phyloP scores from a whole-genome alignment of 2,329 filamentous ascomycete genomes.

The Alternaria brassicicola region DNA sequence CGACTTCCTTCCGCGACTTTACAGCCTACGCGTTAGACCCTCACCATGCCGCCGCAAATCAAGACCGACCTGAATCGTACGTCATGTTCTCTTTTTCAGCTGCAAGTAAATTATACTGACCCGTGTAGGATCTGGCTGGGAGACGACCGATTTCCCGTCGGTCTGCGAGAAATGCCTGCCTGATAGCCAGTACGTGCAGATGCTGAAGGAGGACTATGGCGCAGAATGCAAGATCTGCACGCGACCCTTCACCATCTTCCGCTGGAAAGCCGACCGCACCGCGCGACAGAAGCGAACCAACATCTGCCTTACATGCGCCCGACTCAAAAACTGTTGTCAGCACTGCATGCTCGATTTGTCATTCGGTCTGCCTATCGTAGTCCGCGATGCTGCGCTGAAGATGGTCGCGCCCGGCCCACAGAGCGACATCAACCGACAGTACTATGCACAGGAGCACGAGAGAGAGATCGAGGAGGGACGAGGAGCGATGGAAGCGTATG shows the following conservation, averaged over 20 bases:
- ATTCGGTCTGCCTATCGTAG: constrained; percentile 92
- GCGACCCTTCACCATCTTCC: constrained; percentile 92
- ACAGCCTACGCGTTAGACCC: not conserved
- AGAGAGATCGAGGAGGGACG: constrained; percentile 91
- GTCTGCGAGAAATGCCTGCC: constrained; percentile 92
- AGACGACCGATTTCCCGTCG: constrained; percentile 87
- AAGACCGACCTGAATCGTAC: constrained; percentile 95
- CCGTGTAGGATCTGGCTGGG: constrained; percentile 68
- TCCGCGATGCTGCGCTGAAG: constrained; percentile 94
- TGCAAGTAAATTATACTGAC: not conserved
- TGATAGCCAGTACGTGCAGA: constrained; percentile 97
- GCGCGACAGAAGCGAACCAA: constrained; percentile 91
- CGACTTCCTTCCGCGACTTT: not conserved
- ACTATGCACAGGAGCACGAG: constrained; percentile 97
- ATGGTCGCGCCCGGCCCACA: constrained; percentile 95
- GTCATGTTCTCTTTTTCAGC: not conserved
- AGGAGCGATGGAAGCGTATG: constrained; percentile 81
- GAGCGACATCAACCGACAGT: constrained; percentile 93
- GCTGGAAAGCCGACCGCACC: constrained; percentile 91
- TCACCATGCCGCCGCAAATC: constrained; percentile 81
- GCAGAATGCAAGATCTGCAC: constrained; percentile 78
- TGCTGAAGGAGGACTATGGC: constrained; percentile 97
- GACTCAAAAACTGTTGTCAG: constrained; percentile 98
- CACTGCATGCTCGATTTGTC: constrained; percentile 98
- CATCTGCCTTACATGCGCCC: constrained; percentile 94